Percentiles rank a stretch among this genome's conserved stretches.
Conservation (phyloP, 352 stramenopile species). For the Hyaloperonospora arabidopsidis region DNA sequence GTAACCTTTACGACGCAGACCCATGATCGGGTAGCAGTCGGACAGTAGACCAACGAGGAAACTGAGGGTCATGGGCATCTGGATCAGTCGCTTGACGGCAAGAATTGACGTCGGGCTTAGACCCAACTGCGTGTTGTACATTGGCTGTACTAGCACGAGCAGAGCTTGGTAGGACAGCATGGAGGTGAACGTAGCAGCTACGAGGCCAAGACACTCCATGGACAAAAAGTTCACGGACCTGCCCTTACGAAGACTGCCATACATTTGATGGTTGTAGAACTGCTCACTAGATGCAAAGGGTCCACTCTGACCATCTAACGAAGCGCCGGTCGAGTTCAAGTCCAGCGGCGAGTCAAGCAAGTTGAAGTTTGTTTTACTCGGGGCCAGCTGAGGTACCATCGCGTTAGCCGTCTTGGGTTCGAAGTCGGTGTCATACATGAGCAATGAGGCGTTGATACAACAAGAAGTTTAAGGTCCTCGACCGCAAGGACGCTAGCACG, state of each 20-base stretch:
- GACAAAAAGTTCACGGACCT: slow-evolving; percentile 49
- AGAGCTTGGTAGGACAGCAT: slow-evolving; percentile 62
- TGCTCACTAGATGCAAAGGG: slow-evolving; percentile 62
- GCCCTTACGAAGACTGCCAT: slow-evolving; percentile 57
- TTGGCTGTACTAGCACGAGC: slow-evolving; percentile 37
- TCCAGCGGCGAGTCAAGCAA: slow-evolving; percentile 35
- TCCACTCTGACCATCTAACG: slow-evolving; percentile 27
- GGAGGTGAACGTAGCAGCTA: slow-evolving; percentile 58
- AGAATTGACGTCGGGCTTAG: slow-evolving; percentile 35
- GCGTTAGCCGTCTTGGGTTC: slow-evolving; percentile 27
- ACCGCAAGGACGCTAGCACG: no score
- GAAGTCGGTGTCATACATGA: slow-evolving; percentile 19
- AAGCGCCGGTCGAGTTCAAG: slow-evolving; percentile 25
- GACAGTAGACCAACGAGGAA: slow-evolving; percentile 85
- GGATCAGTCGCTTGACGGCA: slow-evolving; percentile 49
- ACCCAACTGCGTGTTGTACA: slow-evolving; percentile 50
- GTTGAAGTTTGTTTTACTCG: slow-evolving; percentile 28
- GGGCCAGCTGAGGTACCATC: slow-evolving; percentile 26
- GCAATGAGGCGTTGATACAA: no score
- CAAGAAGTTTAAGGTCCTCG: no score
- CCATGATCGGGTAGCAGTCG: slow-evolving; percentile 88
- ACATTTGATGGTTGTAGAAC: slow-evolving; percentile 71
- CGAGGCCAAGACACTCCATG: slow-evolving; percentile 52
- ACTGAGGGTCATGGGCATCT: slow-evolving; percentile 85
- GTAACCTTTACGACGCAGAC: slow-evolving; percentile 85